Evolutionary conservation across 352 stramenopile genomes (phyloP).

Genomic region (Pythium utonaiense): DNA sequence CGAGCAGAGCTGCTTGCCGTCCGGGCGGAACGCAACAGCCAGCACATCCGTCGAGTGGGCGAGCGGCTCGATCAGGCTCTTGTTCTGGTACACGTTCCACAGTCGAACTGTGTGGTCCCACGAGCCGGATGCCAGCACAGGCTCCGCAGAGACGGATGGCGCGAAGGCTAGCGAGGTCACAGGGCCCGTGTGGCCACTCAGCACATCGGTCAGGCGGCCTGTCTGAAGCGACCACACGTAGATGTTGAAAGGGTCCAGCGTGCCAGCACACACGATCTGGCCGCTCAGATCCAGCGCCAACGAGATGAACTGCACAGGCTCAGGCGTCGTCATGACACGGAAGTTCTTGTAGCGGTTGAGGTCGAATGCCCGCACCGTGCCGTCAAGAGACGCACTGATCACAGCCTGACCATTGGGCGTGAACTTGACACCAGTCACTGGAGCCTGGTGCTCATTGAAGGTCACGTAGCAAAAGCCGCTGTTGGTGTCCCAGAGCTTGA

Average conservation of each 20-base stretch:
- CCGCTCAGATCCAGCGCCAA: conserved; percentile 97
- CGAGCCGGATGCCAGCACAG: conserved; percentile 92
- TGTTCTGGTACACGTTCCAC: conserved; percentile 98
- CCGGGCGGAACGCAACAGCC: conserved; percentile 62
- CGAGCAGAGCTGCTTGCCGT: conserved; percentile 90
- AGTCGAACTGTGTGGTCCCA: conserved; percentile 99
- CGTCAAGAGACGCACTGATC: conserved; percentile 96
- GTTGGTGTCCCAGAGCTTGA: conserved; percentile 98
- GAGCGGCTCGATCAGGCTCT: conserved; percentile 93
- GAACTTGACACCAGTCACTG: conserved; percentile 96
- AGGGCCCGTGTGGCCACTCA: conserved; percentile 97
- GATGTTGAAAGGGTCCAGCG: conserved; percentile 96
- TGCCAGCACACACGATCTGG: conserved; percentile 94
- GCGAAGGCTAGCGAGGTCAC: conserved; percentile 94
- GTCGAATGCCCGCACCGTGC: conserved; percentile 98
- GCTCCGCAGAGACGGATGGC: conserved; percentile 69
- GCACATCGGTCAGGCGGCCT: conserved; percentile 95
- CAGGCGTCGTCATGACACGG: conserved; percentile 96
- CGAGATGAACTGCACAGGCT: conserved; percentile 96
- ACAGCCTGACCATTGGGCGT: conserved; percentile 90
- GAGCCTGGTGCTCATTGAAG: conserved; percentile 96
- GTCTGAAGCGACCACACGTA: conserved; percentile 98
- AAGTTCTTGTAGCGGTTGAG: conserved; percentile 99
- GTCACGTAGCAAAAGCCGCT: conserved; percentile 99
- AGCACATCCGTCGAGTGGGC: conserved; percentile 93